Evolutionary conservation across 352 stramenopile species (phyloP), one percentile per base, ranked within the genome.

Genomic region (Pythium monospermum): DNA sequence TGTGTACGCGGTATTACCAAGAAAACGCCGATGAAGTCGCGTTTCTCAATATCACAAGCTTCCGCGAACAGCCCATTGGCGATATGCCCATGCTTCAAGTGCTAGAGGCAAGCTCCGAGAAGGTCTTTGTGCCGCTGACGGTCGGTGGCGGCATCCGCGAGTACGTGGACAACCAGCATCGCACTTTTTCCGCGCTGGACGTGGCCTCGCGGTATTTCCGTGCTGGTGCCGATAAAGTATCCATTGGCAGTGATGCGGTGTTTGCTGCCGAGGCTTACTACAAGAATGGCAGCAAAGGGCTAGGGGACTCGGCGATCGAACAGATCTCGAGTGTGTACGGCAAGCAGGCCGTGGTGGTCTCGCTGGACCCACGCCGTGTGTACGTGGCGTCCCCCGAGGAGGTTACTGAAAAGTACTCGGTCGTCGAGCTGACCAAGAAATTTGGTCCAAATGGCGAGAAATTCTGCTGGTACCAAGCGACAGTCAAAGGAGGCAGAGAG

Each of bases 31-130:
- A 99, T 55, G 96, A 99, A 65, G 95, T 99, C 59, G 84, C 90
- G 21, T 99, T 99, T 69, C 73, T 99, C 28, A 99, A 99, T 78
- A 99, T 99, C 57, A 98, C 93, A n/a, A 98, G 87, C 64, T 99
- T 99, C 66, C 80, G 96, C 27, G 89, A 98, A 63, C 91, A 97
- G 48, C 92, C 97, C 8, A 91, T 99, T 52, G 94, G 95, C 40
- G 96, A 99, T 61, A 80, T 98, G 59, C 96, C 96, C 13, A 98
- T 99, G 94, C 81, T 98, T 11, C 78, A 88, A 52, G 93, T 99
- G 37, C 74, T 99, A 1, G 89, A 98, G 56, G 76, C 91, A 47
- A 94, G 93, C 40, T 98, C 91, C 1, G 85, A 98, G 66, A 85
- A 75, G 28, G 96, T 98, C 21, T 99, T 99, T 70, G 96, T 99